Percentiles rank a stretch among this genome's conserved stretches.
Evolutionary conservation across 192 early-diverging fungal species (phyloP).

Genomic region (Lobosporangium transversale): DNA sequence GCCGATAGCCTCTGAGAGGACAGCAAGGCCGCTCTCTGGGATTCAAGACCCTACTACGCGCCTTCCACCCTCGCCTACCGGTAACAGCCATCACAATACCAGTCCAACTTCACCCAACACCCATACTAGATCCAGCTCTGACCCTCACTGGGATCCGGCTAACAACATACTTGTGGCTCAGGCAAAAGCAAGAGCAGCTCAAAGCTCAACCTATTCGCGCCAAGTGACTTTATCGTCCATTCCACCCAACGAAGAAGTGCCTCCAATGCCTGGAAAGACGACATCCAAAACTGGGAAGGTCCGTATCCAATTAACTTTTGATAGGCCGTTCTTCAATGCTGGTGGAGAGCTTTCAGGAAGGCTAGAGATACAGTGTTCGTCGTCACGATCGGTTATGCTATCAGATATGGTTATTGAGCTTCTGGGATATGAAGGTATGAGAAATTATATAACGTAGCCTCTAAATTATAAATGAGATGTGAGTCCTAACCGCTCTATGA

Average conservation of each 20-base stretch:
- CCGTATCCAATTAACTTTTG: constrained; percentile 41
- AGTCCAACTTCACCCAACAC: too few species aligned
- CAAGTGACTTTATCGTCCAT: constrained; percentile 40
- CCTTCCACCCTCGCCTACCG: neutral
- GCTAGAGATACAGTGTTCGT: constrained; percentile 43
- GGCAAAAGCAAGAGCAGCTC: constrained; percentile 5
- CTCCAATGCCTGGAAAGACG: constrained; percentile 38
- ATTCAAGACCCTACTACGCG: constrained; percentile 3
- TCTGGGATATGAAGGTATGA: constrained; percentile 47
- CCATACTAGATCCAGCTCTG: neutral
- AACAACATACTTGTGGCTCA: neutral
- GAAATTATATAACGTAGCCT: neutral
- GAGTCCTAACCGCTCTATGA: neutral
- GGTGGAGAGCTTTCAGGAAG: constrained; percentile 51
- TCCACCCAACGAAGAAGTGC: constrained; percentile 30
- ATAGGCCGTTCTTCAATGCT: constrained; percentile 46
- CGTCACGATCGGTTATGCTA: constrained; percentile 37
- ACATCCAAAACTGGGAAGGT: constrained; percentile 46
- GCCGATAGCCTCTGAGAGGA: constrained; percentile 5
- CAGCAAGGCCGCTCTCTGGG: neutral
- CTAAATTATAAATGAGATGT: too few species aligned
- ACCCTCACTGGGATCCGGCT: constrained; percentile 10
- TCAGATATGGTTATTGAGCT: constrained; percentile 46
- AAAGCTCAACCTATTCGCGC: constrained; percentile 18
- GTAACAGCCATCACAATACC: neutral